Percentiles rank a stretch among this genome's conserved stretches.
phyloP scores from a whole-genome alignment of 441 rosid species.

The Adansonia gregorii region DNA sequence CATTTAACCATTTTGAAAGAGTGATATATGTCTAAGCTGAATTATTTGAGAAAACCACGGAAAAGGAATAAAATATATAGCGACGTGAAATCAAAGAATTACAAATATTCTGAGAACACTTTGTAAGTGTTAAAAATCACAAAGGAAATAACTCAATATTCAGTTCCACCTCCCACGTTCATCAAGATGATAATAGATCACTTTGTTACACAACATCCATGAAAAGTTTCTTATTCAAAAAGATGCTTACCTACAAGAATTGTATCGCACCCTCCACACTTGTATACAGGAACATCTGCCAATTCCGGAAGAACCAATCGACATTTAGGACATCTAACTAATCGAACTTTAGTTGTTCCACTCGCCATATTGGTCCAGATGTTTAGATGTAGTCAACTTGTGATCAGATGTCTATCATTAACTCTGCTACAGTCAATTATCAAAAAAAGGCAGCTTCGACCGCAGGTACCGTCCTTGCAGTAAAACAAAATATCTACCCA shows the following conservation, averaged over 20 bases:
- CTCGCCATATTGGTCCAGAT: constrained; percentile 47
- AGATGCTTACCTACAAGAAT: constrained; percentile 64
- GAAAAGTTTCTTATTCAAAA: not conserved
- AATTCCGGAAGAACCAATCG: constrained; percentile 63
- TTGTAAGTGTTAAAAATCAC: not conserved
- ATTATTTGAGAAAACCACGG: not conserved
- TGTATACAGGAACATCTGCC: constrained; percentile 60
- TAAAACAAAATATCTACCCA: not conserved
- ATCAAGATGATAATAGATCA: constrained; percentile 8
- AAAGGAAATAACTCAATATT: not conserved
- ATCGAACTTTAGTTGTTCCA: constrained; percentile 49
- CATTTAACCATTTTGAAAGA: not conserved
- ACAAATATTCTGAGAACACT: not conserved
- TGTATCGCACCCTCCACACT: constrained; percentile 74
- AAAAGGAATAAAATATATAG: not conserved
- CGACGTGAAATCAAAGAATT: not conserved
- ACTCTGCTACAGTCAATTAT: not conserved
- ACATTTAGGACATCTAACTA: constrained; percentile 88
- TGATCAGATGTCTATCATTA: constrained; percentile 4
- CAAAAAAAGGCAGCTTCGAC: constrained; percentile 12
- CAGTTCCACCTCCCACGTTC: not conserved
- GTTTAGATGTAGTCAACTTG: not conserved
- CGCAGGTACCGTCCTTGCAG: not conserved
- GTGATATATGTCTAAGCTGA: constrained; percentile 1
- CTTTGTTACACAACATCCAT: not conserved